Percentiles rank a stretch among this genome's conserved stretches.
These are phyloP conservation scores for Solanum etuberosum DNA, from an alignment of 257 asterid species.

Conservation along the genomic window DNA sequence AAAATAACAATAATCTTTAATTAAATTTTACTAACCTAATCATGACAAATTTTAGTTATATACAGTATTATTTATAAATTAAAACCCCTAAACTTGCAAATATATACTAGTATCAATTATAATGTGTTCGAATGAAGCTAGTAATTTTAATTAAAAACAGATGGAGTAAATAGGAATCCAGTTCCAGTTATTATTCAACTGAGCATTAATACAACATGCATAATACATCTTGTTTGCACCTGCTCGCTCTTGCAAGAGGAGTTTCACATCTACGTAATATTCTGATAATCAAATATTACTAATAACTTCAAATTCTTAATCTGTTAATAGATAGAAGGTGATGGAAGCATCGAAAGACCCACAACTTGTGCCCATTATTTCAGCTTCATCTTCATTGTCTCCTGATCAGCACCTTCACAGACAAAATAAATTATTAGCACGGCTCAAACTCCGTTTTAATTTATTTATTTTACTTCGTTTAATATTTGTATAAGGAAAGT, in stretches of 20 bases:
- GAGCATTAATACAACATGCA: background rate
- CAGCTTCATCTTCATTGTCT: slow-evolving; percentile 42
- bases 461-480: too few species aligned
- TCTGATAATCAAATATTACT: background rate
- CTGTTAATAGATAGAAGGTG: background rate
- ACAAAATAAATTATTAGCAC: background rate
- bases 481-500: background rate
- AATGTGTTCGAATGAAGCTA: background rate
- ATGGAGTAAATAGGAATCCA: background rate
- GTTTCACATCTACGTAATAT: background rate
- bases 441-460: background rate
- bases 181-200: background rate
- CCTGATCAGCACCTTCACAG: slow-evolving; percentile 41
- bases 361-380: slow-evolving; percentile 83
- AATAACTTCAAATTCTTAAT: background rate
- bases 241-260: background rate
- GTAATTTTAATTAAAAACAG: background rate
- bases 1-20: background rate
- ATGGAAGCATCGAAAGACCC: slow-evolving; percentile 49
- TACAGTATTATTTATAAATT: background rate
- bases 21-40: background rate
- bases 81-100: background rate
- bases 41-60: background rate
- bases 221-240: background rate
- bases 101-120: background rate